Evolutionary conservation across 108 stramenopile genomes (phyloP).

Genomic region (Chaetoceros tenuissimus): DNA sequence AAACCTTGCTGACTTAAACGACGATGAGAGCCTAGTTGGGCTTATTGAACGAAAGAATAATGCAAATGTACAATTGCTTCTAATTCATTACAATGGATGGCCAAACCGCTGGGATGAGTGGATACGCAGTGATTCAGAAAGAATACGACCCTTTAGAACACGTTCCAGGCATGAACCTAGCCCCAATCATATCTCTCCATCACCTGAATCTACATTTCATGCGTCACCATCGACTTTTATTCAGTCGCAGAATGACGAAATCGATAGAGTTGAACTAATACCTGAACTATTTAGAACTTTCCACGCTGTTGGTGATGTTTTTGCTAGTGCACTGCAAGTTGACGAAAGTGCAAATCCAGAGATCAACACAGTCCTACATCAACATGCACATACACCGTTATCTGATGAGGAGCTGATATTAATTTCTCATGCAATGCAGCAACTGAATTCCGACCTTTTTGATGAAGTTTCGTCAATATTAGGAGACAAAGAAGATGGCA

Average conservation of each 20-base stretch:
- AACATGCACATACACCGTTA: neutral
- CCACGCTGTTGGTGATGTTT: conserved; percentile 32
- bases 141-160: conserved; percentile 84
- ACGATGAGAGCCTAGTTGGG: conserved; percentile 3
- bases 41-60: conserved; percentile 38
- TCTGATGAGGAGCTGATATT: neutral
- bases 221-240: conserved; percentile 66
- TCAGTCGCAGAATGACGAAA: conserved; percentile 31
- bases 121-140: conserved; percentile 78
- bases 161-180: conserved; percentile 52
- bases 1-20: conserved; percentile 15
- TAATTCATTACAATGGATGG: conserved; percentile 98
- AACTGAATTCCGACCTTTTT: no score
- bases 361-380: neutral
- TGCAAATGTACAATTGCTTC: conserved; percentile 55
- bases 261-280: conserved; percentile 48
- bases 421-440: neutral
- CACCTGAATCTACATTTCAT: conserved; percentile 55
- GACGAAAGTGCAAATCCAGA: neutral
- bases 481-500: neutral
- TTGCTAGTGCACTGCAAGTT: conserved; percentile 10
- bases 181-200: conserved; percentile 34
- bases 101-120: conserved; percentile 98
- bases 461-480: neutral
- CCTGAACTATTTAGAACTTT: conserved; percentile 55